phyloP scores from a whole-genome alignment of 768 basidiomycete species.

The Clitopilus hobsonii region DNA sequence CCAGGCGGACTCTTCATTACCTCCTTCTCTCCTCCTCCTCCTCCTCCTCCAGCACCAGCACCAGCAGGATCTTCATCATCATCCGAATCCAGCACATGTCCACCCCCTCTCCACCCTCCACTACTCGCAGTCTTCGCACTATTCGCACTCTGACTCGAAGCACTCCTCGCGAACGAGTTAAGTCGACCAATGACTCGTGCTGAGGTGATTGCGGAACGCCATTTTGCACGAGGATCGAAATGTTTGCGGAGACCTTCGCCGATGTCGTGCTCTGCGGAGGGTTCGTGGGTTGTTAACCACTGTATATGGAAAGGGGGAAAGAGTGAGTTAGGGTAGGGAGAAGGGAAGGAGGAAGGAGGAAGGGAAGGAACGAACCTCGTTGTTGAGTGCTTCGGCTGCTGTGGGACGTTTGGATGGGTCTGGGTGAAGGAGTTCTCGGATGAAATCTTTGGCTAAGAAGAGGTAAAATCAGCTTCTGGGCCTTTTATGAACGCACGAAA shows the following conservation, averaged over 20 bases:
- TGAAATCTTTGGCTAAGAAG: slow-evolving; percentile 75
- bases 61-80: slow-evolving; percentile 23
- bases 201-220: slow-evolving; percentile 65
- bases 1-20: slow-evolving; percentile 26
- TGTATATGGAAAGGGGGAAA: slow-evolving; percentile 16
- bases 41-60: too few species aligned
- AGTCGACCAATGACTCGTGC: slow-evolving; percentile 39
- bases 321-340: background rate
- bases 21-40: too few species aligned
- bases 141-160: slow-evolving; percentile 17
- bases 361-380: slow-evolving; percentile 45
- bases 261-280: slow-evolving; percentile 74
- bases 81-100: slow-evolving; percentile 17
- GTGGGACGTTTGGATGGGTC: slow-evolving; percentile 72
- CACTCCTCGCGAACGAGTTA: slow-evolving; percentile 18
- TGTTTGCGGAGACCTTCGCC: slow-evolving; percentile 69
- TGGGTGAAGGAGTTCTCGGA: slow-evolving; percentile 62
- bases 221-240: slow-evolving; percentile 72
- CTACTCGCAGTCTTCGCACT: slow-evolving; percentile 10
- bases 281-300: slow-evolving; percentile 71
- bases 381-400: slow-evolving; percentile 61
- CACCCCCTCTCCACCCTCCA: slow-evolving; percentile 29
- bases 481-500: too few species aligned
- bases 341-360: background rate
- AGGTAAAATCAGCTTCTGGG: too few species aligned